Base-by-base conservation (phyloP, 805 yeast genomes). In the Candida railenensis region DNA sequence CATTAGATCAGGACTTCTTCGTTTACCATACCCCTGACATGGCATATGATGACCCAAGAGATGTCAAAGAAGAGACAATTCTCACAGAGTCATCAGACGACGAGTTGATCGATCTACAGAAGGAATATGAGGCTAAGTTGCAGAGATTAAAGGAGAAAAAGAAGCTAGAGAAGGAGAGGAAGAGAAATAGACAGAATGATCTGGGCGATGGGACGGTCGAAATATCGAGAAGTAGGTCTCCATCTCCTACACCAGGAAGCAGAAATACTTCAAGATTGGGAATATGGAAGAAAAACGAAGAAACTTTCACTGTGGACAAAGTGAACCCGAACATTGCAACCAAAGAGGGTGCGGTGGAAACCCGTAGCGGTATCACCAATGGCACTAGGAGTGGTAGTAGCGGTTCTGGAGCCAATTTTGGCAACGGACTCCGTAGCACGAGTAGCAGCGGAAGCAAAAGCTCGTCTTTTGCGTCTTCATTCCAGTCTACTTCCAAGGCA, bases 1-100 rank as follows among this genome's bases (percentile, higher is more conserved):
- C n/a, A n/a, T n/a, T n/a, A n/a, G n/a, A n/a, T n/a, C n/a, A n/a
- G n/a, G n/a, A n/a, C n/a, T n/a, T n/a, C n/a, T n/a, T n/a, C n/a
- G n/a, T n/a, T n/a, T n/a, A n/a, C n/a, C n/a, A n/a, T n/a, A n/a
- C n/a, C n/a, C n/a, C n/a, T n/a, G n/a, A n/a, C n/a, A 38, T 38
- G 42, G 25, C 18, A n/a, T 40, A 25, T n/a, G 56, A 55, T n/a
- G 75, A 69, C 44, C 73, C 73, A 14, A 51, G 74, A 45, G 64
- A 66, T 30, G 54, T 57, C 22, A 53, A 58, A 1, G 63, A 64
- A 7, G 55, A 58, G 12, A 19, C 21, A 4, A 22, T 36, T 8
- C 58, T 69, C 15, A 72, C 76, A 1, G 72, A 62, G 32, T 69
- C 63, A 34, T 68, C 73, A 2, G 65, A 61, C 14, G 75, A 72